Base-by-base conservation (phyloP, 2,329 filamentous ascomycete species). In the Fusarium sp. region DNA sequence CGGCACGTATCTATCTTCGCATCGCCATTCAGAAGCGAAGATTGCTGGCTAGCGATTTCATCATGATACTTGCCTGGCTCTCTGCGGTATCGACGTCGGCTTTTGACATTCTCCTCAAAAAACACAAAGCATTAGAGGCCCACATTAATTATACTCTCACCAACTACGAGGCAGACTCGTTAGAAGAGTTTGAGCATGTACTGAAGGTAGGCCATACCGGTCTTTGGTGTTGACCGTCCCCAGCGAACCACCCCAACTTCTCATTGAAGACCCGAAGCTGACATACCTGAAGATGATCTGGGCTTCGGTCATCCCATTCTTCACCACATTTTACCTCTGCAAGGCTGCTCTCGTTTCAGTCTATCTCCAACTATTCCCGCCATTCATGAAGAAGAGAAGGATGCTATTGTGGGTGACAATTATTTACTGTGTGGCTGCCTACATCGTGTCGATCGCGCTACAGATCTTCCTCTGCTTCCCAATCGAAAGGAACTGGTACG, bases 331-430 rank as follows among this genome's bases (percentile, higher is more conserved):
- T 4, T 70, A 65, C 20, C 60, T 70, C 14, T 67, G 54, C 68
- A 70, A 70, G 27, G 65, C 65, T 1, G 45, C 64, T 12, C 59
- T 70, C 2, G 45, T 70, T 0, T 47, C 60, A 11, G 47, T 62
- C 20, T 70, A 70, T 12, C 37, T 67, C 5, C 65, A 70, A 40
- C 14, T 70, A n/a, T 70, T 70, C 32, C 68, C 68, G 2, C 12
- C 17, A 0, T 68, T 64, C 20, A 70, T 70, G 68, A 38, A 25
- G 4, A 68, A 54, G n/a, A 35, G 60, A 14, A 60, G 68, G 25
- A 52, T 70, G 1, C 1, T 33, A 1, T 20, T 70, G 4, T 70
- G 65, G 65, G 20, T 8, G 3, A 10, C 25, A 8, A 57, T 68
- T 14, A 32, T 11, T 5, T 70, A 65, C 10, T 56, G 38, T 9